Percentiles rank a stretch among this genome's conserved stretches.
Conservation (phyloP, 169 alveolate species). For the Eimeria sp. region DNA sequence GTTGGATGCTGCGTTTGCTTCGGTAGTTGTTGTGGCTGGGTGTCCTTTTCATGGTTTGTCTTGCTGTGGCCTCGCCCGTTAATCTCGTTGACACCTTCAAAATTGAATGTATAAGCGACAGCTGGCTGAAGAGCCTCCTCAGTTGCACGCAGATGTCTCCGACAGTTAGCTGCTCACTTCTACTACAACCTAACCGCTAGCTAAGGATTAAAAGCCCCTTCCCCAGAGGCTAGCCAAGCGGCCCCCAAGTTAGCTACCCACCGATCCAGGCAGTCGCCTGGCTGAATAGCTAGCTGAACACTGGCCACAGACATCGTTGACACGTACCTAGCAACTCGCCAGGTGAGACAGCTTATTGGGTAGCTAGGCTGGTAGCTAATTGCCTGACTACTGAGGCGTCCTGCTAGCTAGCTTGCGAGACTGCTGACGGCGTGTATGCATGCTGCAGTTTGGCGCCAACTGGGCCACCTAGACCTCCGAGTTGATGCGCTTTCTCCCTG, state of each 20-base stretch:
- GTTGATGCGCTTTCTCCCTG: slow-evolving; percentile 85
- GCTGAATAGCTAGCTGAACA: background rate
- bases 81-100: background rate
- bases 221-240: no score
- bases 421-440: background rate
- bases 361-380: background rate
- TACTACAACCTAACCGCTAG: background rate
- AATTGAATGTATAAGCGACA: background rate
- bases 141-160: background rate
- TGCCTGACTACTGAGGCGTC: background rate
- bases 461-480: slow-evolving; percentile 87
- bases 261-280: background rate
- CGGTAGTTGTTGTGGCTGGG: background rate
- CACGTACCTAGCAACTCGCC: background rate
- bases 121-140: background rate
- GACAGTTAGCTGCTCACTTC: background rate
- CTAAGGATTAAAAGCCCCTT: background rate
- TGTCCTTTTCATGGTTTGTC: background rate
- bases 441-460: slow-evolving; percentile 86
- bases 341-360: background rate
- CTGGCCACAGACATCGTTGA: background rate
- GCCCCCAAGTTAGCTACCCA: background rate
- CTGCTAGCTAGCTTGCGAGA: background rate
- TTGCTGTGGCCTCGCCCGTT: background rate
- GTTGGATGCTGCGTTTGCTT: background rate